A percentile compares a stretch with the other conserved stretches of the same genome.
phyloP scores from a whole-genome alignment of 306 rosid genomes.

The Datisca glomerata region DNA sequence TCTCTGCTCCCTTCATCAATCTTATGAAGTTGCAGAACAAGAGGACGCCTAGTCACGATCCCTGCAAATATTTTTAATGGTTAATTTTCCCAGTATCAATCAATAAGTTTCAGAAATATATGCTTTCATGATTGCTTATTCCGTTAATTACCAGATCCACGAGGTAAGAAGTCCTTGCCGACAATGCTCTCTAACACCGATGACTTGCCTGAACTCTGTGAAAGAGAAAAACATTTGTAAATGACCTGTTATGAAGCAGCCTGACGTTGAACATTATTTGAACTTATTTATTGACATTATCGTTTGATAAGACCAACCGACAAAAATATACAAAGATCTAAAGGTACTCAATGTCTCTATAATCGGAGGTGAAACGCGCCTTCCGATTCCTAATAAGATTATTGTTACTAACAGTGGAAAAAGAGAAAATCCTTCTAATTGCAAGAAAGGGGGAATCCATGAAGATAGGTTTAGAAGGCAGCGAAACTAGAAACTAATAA shows the following conservation, averaged over 20 bases:
- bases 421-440: too few species aligned
- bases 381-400: too few species aligned
- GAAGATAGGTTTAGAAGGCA: too few species aligned
- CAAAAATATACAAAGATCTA: too few species aligned
- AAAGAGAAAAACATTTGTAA: slow-evolving; percentile 2
- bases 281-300: too few species aligned
- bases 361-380: too few species aligned
- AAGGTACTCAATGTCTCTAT: too few species aligned
- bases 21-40: slow-evolving; percentile 87
- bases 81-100: background rate
- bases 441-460: too few species aligned
- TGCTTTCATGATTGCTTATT: background rate
- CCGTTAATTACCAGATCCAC: slow-evolving; percentile 69
- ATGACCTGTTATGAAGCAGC: background rate
- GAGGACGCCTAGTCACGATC: slow-evolving; percentile 88
- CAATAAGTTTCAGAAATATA: background rate
- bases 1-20: slow-evolving; percentile 70
- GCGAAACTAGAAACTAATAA: too few species aligned
- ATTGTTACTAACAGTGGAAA: too few species aligned
- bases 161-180: slow-evolving; percentile 95
- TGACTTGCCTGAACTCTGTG: slow-evolving; percentile 90
- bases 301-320: too few species aligned
- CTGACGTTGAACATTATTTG: too few species aligned
- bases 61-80: slow-evolving; percentile 32
- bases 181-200: slow-evolving; percentile 86